A percentile compares a stretch with the other conserved stretches of the same genome.
Conservation (phyloP, 2,329 filamentous ascomycete genomes). For the Plenodomus biglobosus region DNA sequence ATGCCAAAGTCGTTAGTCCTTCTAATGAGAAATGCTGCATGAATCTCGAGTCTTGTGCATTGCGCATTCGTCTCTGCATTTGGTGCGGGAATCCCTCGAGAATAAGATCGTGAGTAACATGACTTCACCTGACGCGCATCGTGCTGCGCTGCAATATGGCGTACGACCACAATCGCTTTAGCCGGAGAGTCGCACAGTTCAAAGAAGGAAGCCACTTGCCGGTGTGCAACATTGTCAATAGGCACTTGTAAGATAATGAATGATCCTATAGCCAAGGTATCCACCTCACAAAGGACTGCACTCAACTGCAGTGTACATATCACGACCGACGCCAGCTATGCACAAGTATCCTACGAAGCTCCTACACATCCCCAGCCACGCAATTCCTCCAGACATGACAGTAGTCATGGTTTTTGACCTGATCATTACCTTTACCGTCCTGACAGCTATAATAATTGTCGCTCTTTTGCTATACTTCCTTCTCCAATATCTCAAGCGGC, state of each 20-base stretch:
- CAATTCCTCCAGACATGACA: constrained; percentile 2
- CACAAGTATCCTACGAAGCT: neutral
- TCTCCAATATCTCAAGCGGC: constrained; percentile 10
- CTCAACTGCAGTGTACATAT: constrained; percentile 7
- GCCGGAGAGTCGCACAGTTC: constrained; percentile 2
- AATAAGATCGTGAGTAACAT: neutral
- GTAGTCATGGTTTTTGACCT: constrained; percentile 4
- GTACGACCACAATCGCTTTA: neutral
- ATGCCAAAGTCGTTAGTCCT: neutral
- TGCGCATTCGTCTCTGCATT: neutral
- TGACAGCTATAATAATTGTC: constrained; percentile 15
- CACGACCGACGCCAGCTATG: constrained; percentile 6
- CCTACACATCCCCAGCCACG: neutral
- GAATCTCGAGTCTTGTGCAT: neutral
- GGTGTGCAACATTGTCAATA: neutral
- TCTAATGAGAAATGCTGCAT: neutral
- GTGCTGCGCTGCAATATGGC: neutral
- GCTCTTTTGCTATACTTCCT: constrained; percentile 19
- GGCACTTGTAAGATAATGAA: neutral
- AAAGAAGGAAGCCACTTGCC: neutral
- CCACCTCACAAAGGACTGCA: neutral
- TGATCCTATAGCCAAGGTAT: neutral
- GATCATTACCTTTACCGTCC: constrained; percentile 17
- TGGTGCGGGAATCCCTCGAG: neutral
- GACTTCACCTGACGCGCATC: neutral